These are phyloP conservation scores for Colletotrichum tofieldiae DNA, from an alignment of 2,329 filamentous ascomycete species.

Conservation along the genomic window DNA sequence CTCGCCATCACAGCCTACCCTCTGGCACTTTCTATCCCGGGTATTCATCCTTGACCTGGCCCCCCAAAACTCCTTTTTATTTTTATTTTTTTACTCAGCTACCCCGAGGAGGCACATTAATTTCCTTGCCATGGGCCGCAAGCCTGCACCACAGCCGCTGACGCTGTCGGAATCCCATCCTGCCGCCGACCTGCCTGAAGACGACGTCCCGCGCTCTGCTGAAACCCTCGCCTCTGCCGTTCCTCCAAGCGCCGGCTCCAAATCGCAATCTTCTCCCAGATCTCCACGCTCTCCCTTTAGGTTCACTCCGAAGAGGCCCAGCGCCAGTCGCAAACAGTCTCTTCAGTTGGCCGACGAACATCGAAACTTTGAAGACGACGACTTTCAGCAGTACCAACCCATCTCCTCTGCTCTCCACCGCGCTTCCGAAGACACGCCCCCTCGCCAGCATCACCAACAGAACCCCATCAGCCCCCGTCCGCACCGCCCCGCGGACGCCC, in stretches of 20 bases:
- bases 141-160: slow-evolving; percentile 72
- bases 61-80: slow-evolving; percentile 34
- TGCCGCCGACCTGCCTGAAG: slow-evolving; percentile 50
- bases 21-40: slow-evolving; percentile 5
- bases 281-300: slow-evolving; percentile 63
- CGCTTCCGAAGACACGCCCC: slow-evolving; percentile 44
- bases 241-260: slow-evolving; percentile 53
- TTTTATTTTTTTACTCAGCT: slow-evolving; percentile 3
- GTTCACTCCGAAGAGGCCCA: slow-evolving; percentile 56
- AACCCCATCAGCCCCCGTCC: slow-evolving; percentile 48
- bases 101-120: slow-evolving; percentile 34
- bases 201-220: slow-evolving; percentile 50
- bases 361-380: slow-evolving; percentile 46
- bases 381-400: slow-evolving; percentile 47
- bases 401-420: slow-evolving; percentile 48
- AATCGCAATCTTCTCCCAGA: slow-evolving; percentile 61
- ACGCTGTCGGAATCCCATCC: slow-evolving; percentile 61
- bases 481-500: slow-evolving; percentile 46
- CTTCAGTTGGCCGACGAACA: slow-evolving; percentile 38
- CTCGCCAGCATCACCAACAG: slow-evolving; percentile 47
- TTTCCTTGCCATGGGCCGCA: slow-evolving; percentile 66
- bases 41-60: slow-evolving; percentile 40
- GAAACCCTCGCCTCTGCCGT: slow-evolving; percentile 51
- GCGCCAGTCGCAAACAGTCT: slow-evolving; percentile 40
- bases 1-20: slow-evolving; percentile 8